Evolutionary conservation across 2,329 filamentous ascomycete genomes (phyloP).

Genomic region (Arthrobotrys pseudoclavata): DNA sequence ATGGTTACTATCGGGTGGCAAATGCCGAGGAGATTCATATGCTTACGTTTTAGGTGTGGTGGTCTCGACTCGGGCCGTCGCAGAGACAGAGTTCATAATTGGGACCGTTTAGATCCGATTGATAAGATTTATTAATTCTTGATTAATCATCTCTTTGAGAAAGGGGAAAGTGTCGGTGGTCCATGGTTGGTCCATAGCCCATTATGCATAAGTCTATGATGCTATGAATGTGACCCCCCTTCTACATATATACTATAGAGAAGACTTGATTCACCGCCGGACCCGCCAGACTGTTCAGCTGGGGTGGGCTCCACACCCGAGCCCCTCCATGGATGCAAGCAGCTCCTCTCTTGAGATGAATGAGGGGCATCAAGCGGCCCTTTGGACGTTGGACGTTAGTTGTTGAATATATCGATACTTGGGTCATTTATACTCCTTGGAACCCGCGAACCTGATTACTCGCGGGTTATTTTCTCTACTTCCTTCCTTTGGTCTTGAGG

Average conservation of each 20-base stretch:
- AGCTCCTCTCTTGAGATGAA: slow-evolving; percentile 12
- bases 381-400: slow-evolving; percentile 2
- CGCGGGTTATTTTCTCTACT: background rate
- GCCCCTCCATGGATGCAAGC: slow-evolving; percentile 41
- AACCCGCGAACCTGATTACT: background rate
- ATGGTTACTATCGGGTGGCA: slow-evolving; percentile 26
- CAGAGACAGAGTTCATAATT: background rate
- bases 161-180: slow-evolving; percentile 34
- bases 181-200: background rate
- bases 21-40: slow-evolving; percentile 14
- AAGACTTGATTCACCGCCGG: background rate
- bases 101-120: slow-evolving; percentile 44
- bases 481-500: no score
- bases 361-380: background rate
- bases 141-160: background rate
- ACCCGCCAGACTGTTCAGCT: slow-evolving; percentile 7
- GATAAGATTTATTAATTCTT: slow-evolving; percentile 44
- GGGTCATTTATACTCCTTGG: no score
- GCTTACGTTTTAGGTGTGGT: no score
- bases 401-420: background rate
- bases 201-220: background rate
- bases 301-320: slow-evolving; percentile 23
- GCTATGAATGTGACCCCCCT: slow-evolving; percentile 15
- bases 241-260: background rate
- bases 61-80: slow-evolving; percentile 21